Percentiles rank a stretch among this genome's conserved stretches.
Conservation (phyloP, 2,329 filamentous ascomycete genomes). For the Trichocomaceae sp. region DNA sequence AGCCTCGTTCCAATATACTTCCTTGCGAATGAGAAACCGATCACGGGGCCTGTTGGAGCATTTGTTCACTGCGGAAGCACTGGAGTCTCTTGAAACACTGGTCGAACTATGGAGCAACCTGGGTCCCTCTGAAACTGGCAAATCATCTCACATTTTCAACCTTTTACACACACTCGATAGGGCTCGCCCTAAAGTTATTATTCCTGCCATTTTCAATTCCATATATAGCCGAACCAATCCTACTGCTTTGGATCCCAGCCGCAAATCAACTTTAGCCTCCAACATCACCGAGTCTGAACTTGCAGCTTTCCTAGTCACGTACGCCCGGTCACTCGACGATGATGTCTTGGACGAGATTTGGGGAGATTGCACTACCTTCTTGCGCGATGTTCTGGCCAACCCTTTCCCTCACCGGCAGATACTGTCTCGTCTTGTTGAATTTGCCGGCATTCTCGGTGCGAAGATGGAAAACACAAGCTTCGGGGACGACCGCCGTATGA, state of each 20-base stretch:
- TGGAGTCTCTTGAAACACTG: conserved; percentile 89
- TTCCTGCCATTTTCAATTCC: conserved; percentile 91
- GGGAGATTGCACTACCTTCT: conserved; percentile 85
- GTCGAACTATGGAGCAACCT: conserved; percentile 71
- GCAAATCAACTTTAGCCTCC: conserved; percentile 83
- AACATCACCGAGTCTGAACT: conserved; percentile 76
- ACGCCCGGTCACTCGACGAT: conserved; percentile 83
- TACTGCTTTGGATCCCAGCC: conserved; percentile 64
- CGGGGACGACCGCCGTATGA: conserved; percentile 87
- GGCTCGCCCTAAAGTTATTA: conserved; percentile 80
- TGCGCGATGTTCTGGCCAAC: conserved; percentile 83
- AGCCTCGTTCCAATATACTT: conserved; percentile 86
- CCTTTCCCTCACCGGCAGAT: conserved; percentile 93
- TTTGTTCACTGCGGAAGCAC: conserved; percentile 80
- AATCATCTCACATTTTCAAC: conserved; percentile 65
- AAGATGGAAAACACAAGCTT: conserved; percentile 98
- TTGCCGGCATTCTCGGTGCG: conserved; percentile 80
- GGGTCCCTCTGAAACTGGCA: conserved; percentile 40
- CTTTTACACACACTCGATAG: conserved; percentile 86
- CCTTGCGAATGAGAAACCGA: conserved; percentile 81
- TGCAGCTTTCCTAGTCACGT: conserved; percentile 82
- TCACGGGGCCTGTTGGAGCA: conserved; percentile 85
- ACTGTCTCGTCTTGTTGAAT: conserved; percentile 76
- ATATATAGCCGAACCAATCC: conserved; percentile 94
- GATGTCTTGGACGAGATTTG: conserved; percentile 98